Evolutionary conservation across 148 eudicot genomes (phyloP), one percentile per base, ranked within the genome.

Genomic region (Arctostaphylos glauca): DNA sequence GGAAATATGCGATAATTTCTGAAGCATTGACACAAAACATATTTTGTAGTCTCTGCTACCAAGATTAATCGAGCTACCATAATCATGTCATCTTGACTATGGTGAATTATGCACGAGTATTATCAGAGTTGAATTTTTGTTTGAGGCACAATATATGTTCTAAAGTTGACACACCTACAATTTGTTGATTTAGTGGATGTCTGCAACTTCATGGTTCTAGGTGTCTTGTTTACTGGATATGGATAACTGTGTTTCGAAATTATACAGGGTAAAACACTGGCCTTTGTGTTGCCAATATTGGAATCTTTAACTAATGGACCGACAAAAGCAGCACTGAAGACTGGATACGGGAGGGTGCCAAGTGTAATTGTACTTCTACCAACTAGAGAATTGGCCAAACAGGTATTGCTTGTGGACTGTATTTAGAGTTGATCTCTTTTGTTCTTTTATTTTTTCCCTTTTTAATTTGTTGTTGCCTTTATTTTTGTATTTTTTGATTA

Each of bases 301-400:
- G 99, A 94, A 83, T 96, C 99, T 23, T 56, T 96, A 64, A 93
- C 88, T 73, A 94, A 96, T 88, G 98, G 98, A 25, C 90, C 89
- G 9, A 75, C 90, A 6, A 90, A 90, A 87, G 80, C 84, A 58
- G 82, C 85, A 48, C 78, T 92, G 84, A 94, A 87, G 83, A 92
- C 88, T 82, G 98, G 98, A 44, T 88, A 93, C 83, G 95, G 98
- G 68, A 92, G 93, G 83, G 55, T 85, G 53, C 98, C 98, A 14
- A 91, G 92, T 79, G 94, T 96, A 74, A 85, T 96, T 77, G 97
- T 96, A 76, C 93, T 96, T 49, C 81, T 96, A 86, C 98, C 98
- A 47, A 96, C 98, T 6, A 92, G 98, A 83, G 98, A 96, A 84
- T 87, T 96, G 91, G 95, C 95, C 68, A 92, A 90, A 72, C 98